These are phyloP conservation scores for Tuber borchii DNA, from an alignment of 495 filamentous ascomycete genomes.

Conservation along the genomic window DNA sequence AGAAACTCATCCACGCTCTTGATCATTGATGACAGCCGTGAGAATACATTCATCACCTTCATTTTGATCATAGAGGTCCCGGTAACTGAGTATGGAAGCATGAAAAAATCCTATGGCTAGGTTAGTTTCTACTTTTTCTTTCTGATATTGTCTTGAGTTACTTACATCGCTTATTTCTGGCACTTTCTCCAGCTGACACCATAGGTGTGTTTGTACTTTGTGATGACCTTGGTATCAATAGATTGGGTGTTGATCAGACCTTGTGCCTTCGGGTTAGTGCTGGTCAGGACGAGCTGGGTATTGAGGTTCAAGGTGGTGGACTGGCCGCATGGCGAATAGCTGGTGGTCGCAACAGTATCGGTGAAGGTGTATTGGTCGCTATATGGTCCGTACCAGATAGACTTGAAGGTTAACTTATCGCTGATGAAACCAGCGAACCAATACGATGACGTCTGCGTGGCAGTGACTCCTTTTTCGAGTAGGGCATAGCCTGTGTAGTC, in stretches of 20 bases:
- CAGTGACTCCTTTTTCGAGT: conserved; percentile 52
- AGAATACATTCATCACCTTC: conserved; percentile 4
- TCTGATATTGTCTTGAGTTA: background rate
- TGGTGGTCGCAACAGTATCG: conserved; percentile 40
- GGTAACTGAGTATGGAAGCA: background rate
- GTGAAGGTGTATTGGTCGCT: background rate
- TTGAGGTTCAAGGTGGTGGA: conserved; percentile 4
- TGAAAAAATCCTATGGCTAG: background rate
- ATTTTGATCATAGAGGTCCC: conserved; percentile 1
- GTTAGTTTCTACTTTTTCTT: background rate
- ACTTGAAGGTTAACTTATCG: background rate
- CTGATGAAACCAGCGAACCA: conserved; percentile 52
- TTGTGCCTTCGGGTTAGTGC: background rate
- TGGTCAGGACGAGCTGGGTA: background rate
- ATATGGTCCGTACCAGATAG: background rate
- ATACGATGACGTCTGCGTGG: conserved; percentile 53
- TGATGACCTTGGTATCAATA: background rate
- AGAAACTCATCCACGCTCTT: conserved; percentile 1
- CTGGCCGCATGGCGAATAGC: conserved; percentile 47
- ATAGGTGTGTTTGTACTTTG: background rate
- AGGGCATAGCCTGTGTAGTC: conserved; percentile 56
- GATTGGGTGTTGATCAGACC: background rate
- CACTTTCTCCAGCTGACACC: background rate
- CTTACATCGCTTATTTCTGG: background rate
- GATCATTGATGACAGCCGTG: conserved; percentile 2